Conservation (phyloP, 208 protist genomes). For the Perkinsela sp. region DNA sequence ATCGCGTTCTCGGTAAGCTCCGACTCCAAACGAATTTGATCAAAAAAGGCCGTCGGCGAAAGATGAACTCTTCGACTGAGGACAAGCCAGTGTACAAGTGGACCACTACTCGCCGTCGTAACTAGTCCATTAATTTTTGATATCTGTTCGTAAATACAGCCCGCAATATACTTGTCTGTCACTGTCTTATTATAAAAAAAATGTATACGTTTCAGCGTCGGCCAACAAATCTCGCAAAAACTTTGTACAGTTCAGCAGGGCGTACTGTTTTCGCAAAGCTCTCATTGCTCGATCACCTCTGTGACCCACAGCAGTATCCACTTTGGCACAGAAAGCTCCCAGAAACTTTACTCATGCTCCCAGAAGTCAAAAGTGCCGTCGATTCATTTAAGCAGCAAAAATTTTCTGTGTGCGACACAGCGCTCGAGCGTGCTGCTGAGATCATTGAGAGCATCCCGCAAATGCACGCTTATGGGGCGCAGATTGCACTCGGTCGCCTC, state of each 20-base stretch:
- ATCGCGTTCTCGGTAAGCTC: background rate
- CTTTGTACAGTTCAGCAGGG: background rate
- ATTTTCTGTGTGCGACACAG: background rate
- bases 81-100: background rate
- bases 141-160: too few species aligned
- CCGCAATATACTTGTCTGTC: too few species aligned
- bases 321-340: background rate
- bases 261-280: background rate
- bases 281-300: background rate
- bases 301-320: background rate
- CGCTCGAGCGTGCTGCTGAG: background rate
- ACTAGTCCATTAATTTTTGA: too few species aligned
- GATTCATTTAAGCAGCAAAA: background rate
- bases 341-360: background rate
- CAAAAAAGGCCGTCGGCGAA: background rate
- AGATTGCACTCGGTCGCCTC: background rate
- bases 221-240: background rate
- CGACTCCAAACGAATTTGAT: background rate
- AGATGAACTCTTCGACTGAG: background rate
- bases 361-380: background rate
- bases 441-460: background rate
- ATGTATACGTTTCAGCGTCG: too few species aligned
- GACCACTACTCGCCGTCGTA: background rate
- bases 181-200: too few species aligned
- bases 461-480: background rate